These are phyloP conservation scores for Neospora caninum DNA, from an alignment of 169 alveolate genomes.

Conservation along the genomic window DNA sequence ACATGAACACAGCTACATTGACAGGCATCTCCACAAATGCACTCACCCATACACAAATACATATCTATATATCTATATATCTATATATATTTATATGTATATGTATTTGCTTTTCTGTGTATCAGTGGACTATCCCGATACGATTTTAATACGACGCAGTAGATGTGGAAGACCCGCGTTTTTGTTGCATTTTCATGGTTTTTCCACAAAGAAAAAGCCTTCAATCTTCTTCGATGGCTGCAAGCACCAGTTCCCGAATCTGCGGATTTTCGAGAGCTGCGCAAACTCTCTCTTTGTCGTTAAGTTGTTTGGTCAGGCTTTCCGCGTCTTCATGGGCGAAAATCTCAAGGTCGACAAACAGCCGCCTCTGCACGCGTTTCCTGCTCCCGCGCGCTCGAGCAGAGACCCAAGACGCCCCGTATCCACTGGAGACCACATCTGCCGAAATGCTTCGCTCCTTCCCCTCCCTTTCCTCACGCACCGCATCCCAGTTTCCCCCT, in stretches of 20 bases:
- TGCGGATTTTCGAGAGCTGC: constrained; percentile 89
- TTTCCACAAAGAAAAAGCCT: too few relatives aligned
- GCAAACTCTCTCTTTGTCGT: constrained; percentile 90
- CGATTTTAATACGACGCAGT: too few relatives aligned
- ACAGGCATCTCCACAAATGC: too few relatives aligned
- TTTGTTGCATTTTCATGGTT: too few relatives aligned
- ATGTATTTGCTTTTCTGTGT: neutral
- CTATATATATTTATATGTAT: neutral
- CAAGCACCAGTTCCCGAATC: constrained; percentile 73
- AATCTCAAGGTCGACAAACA: constrained; percentile 80
- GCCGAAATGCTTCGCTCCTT: constrained; percentile 21
- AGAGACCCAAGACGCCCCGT: neutral
- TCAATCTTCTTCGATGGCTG: neutral
- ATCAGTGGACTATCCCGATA: too few relatives aligned
- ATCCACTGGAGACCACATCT: neutral
- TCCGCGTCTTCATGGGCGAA: constrained; percentile 79
- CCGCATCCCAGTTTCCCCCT: too few relatives aligned
- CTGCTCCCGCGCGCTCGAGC: neutral
- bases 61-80: neutral
- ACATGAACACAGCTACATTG: too few relatives aligned
- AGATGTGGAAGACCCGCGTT: too few relatives aligned
- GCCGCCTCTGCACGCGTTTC: constrained; percentile 76
- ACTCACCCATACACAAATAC: too few relatives aligned
- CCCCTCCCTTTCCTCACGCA: constrained; percentile 18
- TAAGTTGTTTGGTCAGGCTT: constrained; percentile 84